Conservation (phyloP, 176 grass and related monocot genomes). For the Oropetium thomaeum region DNA sequence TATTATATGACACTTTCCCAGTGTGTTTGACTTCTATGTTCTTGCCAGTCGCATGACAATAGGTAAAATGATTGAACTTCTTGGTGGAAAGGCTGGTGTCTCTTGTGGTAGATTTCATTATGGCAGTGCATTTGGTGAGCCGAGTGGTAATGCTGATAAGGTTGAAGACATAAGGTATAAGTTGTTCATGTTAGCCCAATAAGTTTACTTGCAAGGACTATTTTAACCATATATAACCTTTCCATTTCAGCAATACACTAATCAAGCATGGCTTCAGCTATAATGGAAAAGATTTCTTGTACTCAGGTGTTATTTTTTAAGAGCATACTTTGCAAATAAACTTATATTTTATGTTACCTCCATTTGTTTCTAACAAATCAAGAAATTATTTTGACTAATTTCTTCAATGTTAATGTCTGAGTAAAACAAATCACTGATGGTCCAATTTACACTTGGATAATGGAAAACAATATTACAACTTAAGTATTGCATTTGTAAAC, state of each 20-base stretch:
- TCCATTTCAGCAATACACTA: conserved; percentile 62
- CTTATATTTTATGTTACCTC: background rate
- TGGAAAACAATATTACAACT: conserved; percentile 10
- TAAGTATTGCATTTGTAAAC: conserved; percentile 7
- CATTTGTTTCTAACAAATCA: background rate
- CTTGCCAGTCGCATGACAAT: conserved; percentile 86
- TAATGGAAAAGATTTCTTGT: conserved; percentile 91
- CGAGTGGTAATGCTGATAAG: conserved; percentile 79
- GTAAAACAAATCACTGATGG: background rate
- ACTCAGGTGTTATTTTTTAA: conserved; percentile 59
- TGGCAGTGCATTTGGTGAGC: conserved; percentile 95
- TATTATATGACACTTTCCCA: background rate
- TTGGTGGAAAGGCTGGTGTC: conserved; percentile 96
- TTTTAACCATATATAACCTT: conserved; percentile 25
- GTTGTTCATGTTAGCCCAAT: conserved; percentile 8
- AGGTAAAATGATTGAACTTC: conserved; percentile 98
- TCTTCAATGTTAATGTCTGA: background rate
- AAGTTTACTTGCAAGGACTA: background rate
- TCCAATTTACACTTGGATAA: background rate
- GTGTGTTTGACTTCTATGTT: background rate
- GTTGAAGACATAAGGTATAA: conserved; percentile 90
- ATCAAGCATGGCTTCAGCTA: conserved; percentile 93
- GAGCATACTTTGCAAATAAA: conserved; percentile 1
- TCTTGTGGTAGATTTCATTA: conserved; percentile 88
- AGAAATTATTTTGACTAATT: background rate